phyloP scores from a whole-genome alignment of 176 grass and related monocot species.

The Musa schizocarpa region DNA sequence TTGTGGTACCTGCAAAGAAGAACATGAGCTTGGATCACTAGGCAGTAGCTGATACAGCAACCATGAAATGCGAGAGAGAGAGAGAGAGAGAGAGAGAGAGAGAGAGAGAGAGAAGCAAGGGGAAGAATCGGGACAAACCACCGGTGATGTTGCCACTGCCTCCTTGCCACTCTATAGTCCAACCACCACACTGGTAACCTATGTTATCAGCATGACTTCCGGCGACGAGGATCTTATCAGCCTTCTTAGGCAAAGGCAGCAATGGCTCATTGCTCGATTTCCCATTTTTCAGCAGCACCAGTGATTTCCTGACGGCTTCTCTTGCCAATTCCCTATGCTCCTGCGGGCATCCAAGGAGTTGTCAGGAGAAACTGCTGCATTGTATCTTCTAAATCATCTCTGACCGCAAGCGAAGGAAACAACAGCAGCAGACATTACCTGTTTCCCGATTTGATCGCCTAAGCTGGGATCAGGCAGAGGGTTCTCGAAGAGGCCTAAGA shows the following conservation, averaged over 20 bases:
- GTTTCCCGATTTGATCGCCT: not conserved
- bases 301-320: constrained; percentile 24
- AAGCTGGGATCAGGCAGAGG: constrained; percentile 17
- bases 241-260: constrained; percentile 19
- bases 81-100: too few species aligned
- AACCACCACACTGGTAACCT: constrained; percentile 20
- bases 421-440: not conserved
- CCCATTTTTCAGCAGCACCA: constrained; percentile 23
- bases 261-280: not conserved
- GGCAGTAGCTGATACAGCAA: not conserved
- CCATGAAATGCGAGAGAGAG: not conserved
- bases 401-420: not conserved
- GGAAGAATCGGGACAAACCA: not conserved
- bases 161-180: constrained; percentile 22
- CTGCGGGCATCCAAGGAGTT: not conserved
- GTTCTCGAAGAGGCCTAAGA: constrained; percentile 10
- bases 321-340: constrained; percentile 14
- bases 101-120: too few species aligned
- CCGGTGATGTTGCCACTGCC: not conserved
- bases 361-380: too few species aligned
- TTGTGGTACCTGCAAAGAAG: constrained; percentile 15
- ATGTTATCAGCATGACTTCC: constrained; percentile 17
- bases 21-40: not conserved
- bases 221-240: constrained; percentile 5
- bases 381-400: not conserved